phyloP scores from a whole-genome alignment of 352 stramenopile species.

The Globisporangium perplexum region DNA sequence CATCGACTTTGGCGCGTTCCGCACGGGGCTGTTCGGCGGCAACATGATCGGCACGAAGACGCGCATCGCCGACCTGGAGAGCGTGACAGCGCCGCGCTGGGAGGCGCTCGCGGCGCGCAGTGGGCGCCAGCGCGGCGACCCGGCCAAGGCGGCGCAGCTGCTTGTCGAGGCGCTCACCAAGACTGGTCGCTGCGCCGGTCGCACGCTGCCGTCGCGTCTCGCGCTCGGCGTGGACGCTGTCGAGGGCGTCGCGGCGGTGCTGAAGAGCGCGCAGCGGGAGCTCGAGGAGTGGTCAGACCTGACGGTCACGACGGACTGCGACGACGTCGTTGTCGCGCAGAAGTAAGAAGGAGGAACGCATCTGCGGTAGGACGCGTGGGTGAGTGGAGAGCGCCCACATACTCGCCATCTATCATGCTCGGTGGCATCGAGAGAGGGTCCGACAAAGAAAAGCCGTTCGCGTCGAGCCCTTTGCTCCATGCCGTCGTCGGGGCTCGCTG shows the following conservation, averaged over 20 bases:
- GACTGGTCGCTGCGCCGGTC: constrained; percentile 14
- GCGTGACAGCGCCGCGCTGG: constrained; percentile 7
- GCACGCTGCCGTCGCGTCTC: constrained; percentile 14
- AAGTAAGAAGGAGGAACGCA: too few relatives aligned
- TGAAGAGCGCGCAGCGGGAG: constrained; percentile 13
- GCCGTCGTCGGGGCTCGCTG: constrained; percentile 4
- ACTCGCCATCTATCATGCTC: too few relatives aligned
- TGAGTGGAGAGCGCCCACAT: too few relatives aligned
- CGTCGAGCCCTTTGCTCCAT: background rate
- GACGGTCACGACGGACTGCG: constrained; percentile 13
- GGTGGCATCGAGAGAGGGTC: background rate
- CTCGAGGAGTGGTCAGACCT: constrained; percentile 14
- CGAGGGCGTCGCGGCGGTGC: constrained; percentile 8
- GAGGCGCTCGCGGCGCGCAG: constrained; percentile 7
- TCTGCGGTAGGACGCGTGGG: too few relatives aligned
- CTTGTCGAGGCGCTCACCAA: constrained; percentile 24
- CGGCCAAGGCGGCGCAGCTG: constrained; percentile 14
- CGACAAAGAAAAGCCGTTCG: too few relatives aligned
- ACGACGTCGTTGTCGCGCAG: constrained; percentile 11
- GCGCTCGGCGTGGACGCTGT: constrained; percentile 16
- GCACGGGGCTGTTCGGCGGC: constrained; percentile 26
- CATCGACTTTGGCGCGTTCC: constrained; percentile 41
- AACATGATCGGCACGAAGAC: constrained; percentile 12
- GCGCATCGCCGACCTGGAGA: constrained; percentile 12
- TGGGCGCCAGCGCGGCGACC: constrained; percentile 14